Base-by-base conservation (phyloP, 257 asterid species). In the Leptodermis oblonga region DNA sequence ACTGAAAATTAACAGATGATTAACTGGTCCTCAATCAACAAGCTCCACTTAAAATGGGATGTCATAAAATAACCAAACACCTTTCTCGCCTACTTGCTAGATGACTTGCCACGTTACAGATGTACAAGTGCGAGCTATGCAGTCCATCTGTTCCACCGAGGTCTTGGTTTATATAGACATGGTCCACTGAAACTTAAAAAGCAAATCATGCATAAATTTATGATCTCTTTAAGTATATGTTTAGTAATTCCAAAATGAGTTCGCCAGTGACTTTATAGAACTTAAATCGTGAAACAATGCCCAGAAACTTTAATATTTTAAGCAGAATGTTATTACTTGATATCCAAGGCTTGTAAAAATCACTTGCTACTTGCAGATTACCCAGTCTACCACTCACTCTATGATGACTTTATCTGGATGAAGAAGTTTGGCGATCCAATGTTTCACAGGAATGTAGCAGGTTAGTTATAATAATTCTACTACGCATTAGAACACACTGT, bases 351-450 rank as follows among this genome's bases (percentile, higher is more conserved):
- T 46, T 26, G 48, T 53, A 62, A 70, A 12, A 10, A 62, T 58
- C 46, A 67, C n/a, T 55, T 65, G 25, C 62, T 17, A 18, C 58
- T 73, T 83, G 80, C 86, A 90, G 97, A 69, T 64, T 92, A 90
- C 78, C 97, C 97, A 0, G 95, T 90, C 54, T 90, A 87, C 76
- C 98, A 92, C 78, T 92, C 96, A 7, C 80, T 86, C 87, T 92
- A 89, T 42, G 97, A 88, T 78, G 96, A 92, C 67, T 89, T 86
- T 30, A 64, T 69, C 65, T 92, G 97, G 98, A 89, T 89, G 98
- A 85, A 74, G 80, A 89, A 83, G 80, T 92, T 86, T 73, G 98
- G 96, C 25, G 98, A 92, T 65, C 98, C 96, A 5, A 70, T 72
- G 87, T 89, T 92, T 76, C 90, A 71, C 56, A 89, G 94, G 83